Evolutionary conservation across 257 asterid genomes (phyloP).

Genomic region (Nicotiana benthamiana): DNA sequence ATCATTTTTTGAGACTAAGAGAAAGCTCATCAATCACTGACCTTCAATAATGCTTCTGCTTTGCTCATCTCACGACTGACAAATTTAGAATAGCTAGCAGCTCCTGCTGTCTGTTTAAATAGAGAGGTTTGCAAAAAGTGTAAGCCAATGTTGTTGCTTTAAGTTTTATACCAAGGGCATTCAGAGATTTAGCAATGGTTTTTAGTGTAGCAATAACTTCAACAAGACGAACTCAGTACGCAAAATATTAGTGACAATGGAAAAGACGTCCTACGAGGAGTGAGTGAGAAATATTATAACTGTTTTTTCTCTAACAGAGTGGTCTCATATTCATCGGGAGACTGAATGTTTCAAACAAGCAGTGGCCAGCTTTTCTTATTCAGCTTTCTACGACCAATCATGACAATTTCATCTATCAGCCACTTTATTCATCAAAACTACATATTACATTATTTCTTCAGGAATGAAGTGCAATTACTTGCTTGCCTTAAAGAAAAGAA

Average conservation of each 20-base stretch:
- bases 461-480: not conserved
- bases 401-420: not conserved
- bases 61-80: conserved; percentile 99
- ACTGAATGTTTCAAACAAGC: not conserved
- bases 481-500: not conserved
- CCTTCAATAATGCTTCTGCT: conserved; percentile 98
- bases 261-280: not conserved
- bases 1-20: conserved; percentile 1
- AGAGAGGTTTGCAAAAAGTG: conserved; percentile 2
- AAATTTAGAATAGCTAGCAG: conserved; percentile 84
- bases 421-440: not conserved
- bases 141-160: not conserved
- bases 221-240: not conserved
- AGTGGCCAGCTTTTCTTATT: not conserved
- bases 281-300: not conserved
- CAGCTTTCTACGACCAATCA: not conserved
- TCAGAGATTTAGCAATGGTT: not conserved
- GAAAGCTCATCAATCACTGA: conserved; percentile 14
- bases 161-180: not conserved
- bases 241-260: not conserved
- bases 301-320: not conserved
- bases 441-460: not conserved
- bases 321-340: not conserved
- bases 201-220: not conserved
- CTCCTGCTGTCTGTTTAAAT: conserved; percentile 63